phyloP scores from a whole-genome alignment of 2,329 filamentous ascomycete species.

The Diplodia intermedia region DNA sequence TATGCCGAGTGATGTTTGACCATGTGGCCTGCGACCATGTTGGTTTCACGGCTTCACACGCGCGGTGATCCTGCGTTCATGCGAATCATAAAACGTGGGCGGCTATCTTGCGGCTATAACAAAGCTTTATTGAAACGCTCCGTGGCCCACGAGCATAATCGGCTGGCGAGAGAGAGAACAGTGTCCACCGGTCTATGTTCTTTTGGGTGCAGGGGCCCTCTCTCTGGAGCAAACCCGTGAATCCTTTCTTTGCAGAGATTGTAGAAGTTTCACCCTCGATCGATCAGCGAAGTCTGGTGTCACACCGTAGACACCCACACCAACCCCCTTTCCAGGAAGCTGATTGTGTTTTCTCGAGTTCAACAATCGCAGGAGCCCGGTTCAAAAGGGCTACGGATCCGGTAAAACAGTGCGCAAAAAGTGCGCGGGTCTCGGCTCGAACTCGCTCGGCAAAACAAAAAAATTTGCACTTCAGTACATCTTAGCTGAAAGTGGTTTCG shows the following conservation, averaged over 20 bases:
- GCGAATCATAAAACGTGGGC: neutral
- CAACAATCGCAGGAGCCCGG: no score
- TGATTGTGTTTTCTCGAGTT: no score
- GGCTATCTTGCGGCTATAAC: neutral
- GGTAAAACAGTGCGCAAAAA: neutral
- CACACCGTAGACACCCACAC: neutral
- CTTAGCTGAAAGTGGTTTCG: constrained; percentile 39
- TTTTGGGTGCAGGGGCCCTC: neutral
- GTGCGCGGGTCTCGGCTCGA: constrained; percentile 22
- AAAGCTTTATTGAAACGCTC: constrained; percentile 1
- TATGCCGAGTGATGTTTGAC: neutral
- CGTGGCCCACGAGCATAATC: neutral
- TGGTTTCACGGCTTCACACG: neutral
- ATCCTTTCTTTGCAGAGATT: neutral
- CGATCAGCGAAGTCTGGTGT: neutral
- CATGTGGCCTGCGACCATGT: neutral
- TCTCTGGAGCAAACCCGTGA: neutral
- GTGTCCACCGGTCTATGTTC: neutral
- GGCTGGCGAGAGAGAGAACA: neutral
- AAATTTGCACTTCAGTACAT: neutral
- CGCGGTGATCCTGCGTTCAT: neutral
- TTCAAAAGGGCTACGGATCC: neutral
- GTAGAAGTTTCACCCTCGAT: neutral
- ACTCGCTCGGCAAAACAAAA: constrained; percentile 9
- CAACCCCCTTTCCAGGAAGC: no score